phyloP scores from a whole-genome alignment of 371 early-diverging fungal species.

The Apophysomyces variabilis region DNA sequence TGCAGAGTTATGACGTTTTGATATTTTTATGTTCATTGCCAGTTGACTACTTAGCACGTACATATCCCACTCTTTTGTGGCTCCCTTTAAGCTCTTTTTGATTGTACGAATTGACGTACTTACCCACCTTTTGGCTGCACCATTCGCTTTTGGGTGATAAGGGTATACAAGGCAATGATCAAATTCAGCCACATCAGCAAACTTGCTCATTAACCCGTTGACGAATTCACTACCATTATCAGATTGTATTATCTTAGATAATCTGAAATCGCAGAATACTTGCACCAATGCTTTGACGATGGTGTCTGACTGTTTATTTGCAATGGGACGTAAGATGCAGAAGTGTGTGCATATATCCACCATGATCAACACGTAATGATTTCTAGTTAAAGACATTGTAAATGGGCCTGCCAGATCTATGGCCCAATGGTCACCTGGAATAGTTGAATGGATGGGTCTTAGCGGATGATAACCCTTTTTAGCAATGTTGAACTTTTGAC shows the following conservation, averaged over 20 bases:
- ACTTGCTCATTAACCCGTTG: constrained; percentile 15
- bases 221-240: constrained; percentile 40
- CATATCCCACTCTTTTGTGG: constrained; percentile 24
- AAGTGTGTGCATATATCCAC: constrained; percentile 31
- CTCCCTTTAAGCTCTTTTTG: constrained; percentile 20
- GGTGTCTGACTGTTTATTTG: constrained; percentile 24
- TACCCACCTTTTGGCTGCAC: constrained; percentile 24
- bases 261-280: constrained; percentile 32
- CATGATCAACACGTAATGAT: constrained; percentile 19
- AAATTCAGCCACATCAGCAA: not conserved
- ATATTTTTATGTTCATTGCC: constrained; percentile 16
- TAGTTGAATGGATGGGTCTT: too few relatives aligned
- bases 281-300: constrained; percentile 22
- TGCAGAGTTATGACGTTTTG: constrained; percentile 2
- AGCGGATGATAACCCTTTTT: too few relatives aligned
- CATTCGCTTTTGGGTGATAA: constrained; percentile 15
- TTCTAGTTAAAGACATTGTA: too few relatives aligned
- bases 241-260: constrained; percentile 20
- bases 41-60: constrained; percentile 18
- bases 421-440: too few relatives aligned
- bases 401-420: too few relatives aligned
- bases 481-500: too few relatives aligned
- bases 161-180: constrained; percentile 8
- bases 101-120: constrained; percentile 14
- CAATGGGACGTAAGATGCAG: constrained; percentile 24